Evolutionary conservation across 2,329 filamentous ascomycete species (phyloP), one percentile per base, ranked within the genome.

Genomic region (Bertia moriformis): DNA sequence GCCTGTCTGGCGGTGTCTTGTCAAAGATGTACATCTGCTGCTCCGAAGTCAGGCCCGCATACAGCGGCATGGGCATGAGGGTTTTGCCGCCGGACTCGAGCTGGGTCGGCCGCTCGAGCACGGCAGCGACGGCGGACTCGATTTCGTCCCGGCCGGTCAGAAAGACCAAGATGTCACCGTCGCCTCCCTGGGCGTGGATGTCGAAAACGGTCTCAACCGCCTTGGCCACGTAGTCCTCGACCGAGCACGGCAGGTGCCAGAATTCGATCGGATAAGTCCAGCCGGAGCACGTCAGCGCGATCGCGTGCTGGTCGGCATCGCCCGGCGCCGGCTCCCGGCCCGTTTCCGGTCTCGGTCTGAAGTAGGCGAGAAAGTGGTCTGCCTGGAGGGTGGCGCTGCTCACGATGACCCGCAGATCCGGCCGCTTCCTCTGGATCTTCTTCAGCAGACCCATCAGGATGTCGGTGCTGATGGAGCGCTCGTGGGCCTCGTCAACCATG

Each of bases 401-500:
- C 52, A 98, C 73, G 38, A 98, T 78, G 45, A 96, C 82, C 15
- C 87, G 76, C 39, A 98, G 60, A 42, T 95, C 88, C 4, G 81
- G 72, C 33, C 91, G 69, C 51, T 76, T 81, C 55, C 75, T 85
- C 40, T 76, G 64, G 39, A 98, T 89, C 57, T 96, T 96, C 56
- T 93, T 95, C 29, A 98, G 59, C 14, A 96, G 64, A 0, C 89
- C 89, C 3, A 98, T 70, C 4, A 96, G 66, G 13, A 98, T 74
- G 52, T 98, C 91, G 1, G 88, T 94, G 56, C 85, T 93, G 42
- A 96, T 72, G 38, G 87, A 94, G 40, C 91, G 71, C 59, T 96
- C 89, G 54, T 98, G 91, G 4, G 89, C 91, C 60, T 96, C 89
- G 53, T 98, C 91, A 4, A 98, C 83, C 86, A 98, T 95, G 49